Base-by-base conservation (phyloP, 768 basidiomycete species). In the Hypsizygus marmoreus region DNA sequence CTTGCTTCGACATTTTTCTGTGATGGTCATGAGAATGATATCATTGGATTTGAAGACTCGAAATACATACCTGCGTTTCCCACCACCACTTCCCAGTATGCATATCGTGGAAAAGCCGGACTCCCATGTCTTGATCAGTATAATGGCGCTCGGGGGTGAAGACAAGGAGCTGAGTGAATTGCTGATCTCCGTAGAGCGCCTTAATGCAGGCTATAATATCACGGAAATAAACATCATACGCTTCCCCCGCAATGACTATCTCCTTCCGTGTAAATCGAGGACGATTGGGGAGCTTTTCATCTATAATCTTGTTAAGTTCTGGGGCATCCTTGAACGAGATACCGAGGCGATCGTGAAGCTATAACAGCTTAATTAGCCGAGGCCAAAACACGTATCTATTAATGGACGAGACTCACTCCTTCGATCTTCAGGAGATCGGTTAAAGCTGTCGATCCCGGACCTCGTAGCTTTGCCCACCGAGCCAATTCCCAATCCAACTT, bases 81-180 rank as follows among this genome's bases (percentile, higher is more conserved):
- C 76, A 79, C 78, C 76, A 78, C 78, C 78, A 80, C 33, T 69
- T 64, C 0, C 70, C 74, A 0, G 73, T 77, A 36, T 75, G 62
- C 64, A 77, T 68, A 39, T 78, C 74, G 50, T 66, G 58, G 44
- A 64, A 76, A 0, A 74, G 13, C 0, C 65, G 49, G 0, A 44
- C 30, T 0, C 29, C 61, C 10, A 57, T 29, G 13, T 65, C 58
- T 0, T 42, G 45, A 42, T 72, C 68, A 0, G 54, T 24, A 44
- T 65, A 76, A 34, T 74, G 73, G 1, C 55, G 49, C 40, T 73
- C 73, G 0, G 72, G 74, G 1, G 41, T 43, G 42, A 70, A 60
- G 3, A 60, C 47, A 1, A 75, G 57, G 22, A 67, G 44, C 0
- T 23, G 42, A 0, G 60, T 47, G 51, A 68, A 68, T 14, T 70